phyloP scores from a whole-genome alignment of 805 yeast genomes.

The Wickerhamiella domercqiae region DNA sequence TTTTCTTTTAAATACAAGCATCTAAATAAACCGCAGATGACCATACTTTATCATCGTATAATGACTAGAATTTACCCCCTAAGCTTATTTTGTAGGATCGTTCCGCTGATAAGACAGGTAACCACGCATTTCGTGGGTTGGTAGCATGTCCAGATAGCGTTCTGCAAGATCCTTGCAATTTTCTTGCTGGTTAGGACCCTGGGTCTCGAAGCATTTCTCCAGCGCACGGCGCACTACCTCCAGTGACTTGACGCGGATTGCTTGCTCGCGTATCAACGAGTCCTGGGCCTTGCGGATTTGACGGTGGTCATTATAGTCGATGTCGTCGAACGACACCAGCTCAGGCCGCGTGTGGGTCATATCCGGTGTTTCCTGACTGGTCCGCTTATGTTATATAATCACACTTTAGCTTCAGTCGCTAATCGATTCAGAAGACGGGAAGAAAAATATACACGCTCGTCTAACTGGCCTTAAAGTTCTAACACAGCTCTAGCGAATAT shows the following conservation, averaged over 20 bases:
- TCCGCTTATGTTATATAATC: too few species aligned
- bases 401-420: background rate
- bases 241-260: constrained; percentile 53
- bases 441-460: background rate
- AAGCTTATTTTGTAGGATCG: constrained; percentile 56
- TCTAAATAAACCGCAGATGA: too few species aligned
- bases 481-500: background rate
- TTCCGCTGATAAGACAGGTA: constrained; percentile 78
- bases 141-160: constrained; percentile 58
- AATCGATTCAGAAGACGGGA: background rate
- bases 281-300: constrained; percentile 61
- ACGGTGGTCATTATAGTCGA: constrained; percentile 51
- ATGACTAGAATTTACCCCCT: too few species aligned
- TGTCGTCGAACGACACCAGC: constrained; percentile 68
- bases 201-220: constrained; percentile 48
- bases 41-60: too few species aligned
- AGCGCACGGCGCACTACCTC: constrained; percentile 59
- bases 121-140: constrained; percentile 52
- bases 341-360: constrained; percentile 34
- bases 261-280: constrained; percentile 65
- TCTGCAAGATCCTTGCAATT: constrained; percentile 64
- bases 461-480: background rate
- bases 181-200: constrained; percentile 55
- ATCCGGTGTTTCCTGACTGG: background rate
- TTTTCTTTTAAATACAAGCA: too few species aligned